Evolutionary conservation across 371 early-diverging fungal genomes (phyloP).

Genomic region (Synchytrium microbalum): DNA sequence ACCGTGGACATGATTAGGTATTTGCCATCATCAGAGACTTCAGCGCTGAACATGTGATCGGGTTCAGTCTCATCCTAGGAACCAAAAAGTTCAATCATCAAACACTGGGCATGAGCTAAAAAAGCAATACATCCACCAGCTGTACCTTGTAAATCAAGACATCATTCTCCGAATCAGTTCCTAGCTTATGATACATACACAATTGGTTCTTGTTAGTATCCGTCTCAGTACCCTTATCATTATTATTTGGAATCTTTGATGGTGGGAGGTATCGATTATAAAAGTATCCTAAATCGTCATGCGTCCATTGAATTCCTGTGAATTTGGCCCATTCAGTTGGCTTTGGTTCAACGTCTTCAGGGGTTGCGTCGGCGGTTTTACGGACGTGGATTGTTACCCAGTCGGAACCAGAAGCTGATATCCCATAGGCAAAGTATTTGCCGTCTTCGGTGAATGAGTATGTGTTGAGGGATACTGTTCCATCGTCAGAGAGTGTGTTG

Average conservation of each 20-base stretch:
- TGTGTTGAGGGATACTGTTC: slow-evolving; percentile 28
- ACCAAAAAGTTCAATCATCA: slow-evolving; percentile 9
- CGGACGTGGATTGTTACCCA: slow-evolving; percentile 52
- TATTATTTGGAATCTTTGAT: slow-evolving; percentile 31
- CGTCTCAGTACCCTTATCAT: slow-evolving; percentile 55
- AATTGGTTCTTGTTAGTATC: slow-evolving; percentile 37
- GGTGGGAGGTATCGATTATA: slow-evolving; percentile 41
- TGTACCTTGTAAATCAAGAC: background rate
- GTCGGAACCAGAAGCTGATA: slow-evolving; percentile 40
- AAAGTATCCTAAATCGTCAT: slow-evolving; percentile 58
- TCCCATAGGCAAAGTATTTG: slow-evolving; percentile 34
- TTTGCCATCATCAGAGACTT: slow-evolving; percentile 44
- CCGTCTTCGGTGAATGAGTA: slow-evolving; percentile 21
- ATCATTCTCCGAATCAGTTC: background rate
- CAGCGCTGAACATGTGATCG: slow-evolving; percentile 23
- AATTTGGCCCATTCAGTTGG: slow-evolving; percentile 46
- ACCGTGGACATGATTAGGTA: slow-evolving; percentile 40
- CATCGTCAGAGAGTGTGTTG: slow-evolving; percentile 47
- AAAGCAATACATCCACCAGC: slow-evolving; percentile 25
- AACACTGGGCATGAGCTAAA: background rate
- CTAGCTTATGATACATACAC: background rate
- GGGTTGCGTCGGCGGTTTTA: slow-evolving; percentile 19
- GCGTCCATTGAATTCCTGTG: slow-evolving; percentile 42
- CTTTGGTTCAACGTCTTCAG: slow-evolving; percentile 21
- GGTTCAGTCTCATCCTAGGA: slow-evolving; percentile 44